phyloP scores from a whole-genome alignment of 1,284 basidiomycete species.

The Apiotrichum sp. region DNA sequence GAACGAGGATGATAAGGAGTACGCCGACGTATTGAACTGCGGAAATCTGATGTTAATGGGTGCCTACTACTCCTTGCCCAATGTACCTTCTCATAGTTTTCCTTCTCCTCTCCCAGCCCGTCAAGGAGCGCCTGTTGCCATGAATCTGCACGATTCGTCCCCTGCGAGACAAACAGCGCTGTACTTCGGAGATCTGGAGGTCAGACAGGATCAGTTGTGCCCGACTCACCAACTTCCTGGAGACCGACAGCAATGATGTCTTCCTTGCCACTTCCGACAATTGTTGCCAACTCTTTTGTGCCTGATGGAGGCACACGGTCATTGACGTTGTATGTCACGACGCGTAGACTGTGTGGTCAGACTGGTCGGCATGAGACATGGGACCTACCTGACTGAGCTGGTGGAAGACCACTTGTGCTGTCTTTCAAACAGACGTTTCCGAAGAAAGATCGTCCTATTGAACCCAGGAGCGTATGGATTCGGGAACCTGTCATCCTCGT shows the following conservation, averaged over 20 bases:
- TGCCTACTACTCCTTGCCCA: too few species aligned
- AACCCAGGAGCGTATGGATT: slow-evolving; percentile 32
- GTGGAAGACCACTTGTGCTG: slow-evolving; percentile 29
- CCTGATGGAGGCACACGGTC: slow-evolving; percentile 36
- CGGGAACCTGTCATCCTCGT: slow-evolving; percentile 13
- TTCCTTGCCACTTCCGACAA: slow-evolving; percentile 33
- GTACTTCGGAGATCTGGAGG: slow-evolving; percentile 30
- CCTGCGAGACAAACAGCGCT: slow-evolving; percentile 37
- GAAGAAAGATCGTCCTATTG: slow-evolving; percentile 26
- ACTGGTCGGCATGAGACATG: too few species aligned
- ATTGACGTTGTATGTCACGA: slow-evolving; percentile 43
- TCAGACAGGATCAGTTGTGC: not conserved
- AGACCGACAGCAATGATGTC: slow-evolving; percentile 41
- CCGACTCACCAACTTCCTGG: slow-evolving; percentile 37
- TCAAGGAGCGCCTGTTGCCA: slow-evolving; percentile 53
- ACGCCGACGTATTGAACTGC: slow-evolving; percentile 42
- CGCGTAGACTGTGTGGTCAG: slow-evolving; percentile 23
- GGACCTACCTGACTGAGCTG: slow-evolving; percentile 15
- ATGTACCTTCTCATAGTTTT: slow-evolving; percentile 28
- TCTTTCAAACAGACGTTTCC: slow-evolving; percentile 28
- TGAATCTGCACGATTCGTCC: slow-evolving; percentile 48
- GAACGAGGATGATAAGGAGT: slow-evolving; percentile 53
- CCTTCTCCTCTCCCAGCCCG: slow-evolving; percentile 50
- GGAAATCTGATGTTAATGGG: slow-evolving; percentile 23
- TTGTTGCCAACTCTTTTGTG: slow-evolving; percentile 30